Conservation (phyloP, 306 rosid genomes). For the Phaseolus lunatus region DNA sequence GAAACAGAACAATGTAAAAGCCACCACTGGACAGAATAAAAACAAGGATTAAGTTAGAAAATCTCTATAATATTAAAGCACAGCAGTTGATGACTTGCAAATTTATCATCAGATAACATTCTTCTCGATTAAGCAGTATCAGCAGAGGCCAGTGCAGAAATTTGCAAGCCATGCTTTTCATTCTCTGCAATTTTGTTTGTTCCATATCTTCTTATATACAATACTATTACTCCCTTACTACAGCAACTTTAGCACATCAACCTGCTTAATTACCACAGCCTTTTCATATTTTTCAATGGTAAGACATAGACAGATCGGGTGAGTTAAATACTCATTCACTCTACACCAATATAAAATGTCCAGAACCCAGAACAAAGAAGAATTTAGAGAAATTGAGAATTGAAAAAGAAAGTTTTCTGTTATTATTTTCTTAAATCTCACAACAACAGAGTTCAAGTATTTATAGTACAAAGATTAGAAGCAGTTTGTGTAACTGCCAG, state of each 20-base stretch:
- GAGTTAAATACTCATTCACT: background rate
- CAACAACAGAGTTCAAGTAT: no score
- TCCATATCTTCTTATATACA: background rate
- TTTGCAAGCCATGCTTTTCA: slow-evolving; percentile 30
- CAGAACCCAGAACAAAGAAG: no score
- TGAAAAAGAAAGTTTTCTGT: no score
- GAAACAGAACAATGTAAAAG: slow-evolving; percentile 14
- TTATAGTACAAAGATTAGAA: no score
- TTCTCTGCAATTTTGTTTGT: slow-evolving; percentile 4
- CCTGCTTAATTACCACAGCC: slow-evolving; percentile 12
- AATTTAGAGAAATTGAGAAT: no score
- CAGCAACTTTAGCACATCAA: slow-evolving; percentile 23
- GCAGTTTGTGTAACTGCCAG: no score
- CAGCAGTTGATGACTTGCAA: slow-evolving; percentile 10
- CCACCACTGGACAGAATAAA: background rate
- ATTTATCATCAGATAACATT: slow-evolving; percentile 33
- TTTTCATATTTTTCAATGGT: slow-evolving; percentile 12
- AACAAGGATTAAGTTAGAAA: slow-evolving; percentile 2
- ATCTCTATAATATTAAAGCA: background rate
- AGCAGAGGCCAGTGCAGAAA: slow-evolving; percentile 26
- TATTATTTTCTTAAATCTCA: no score
- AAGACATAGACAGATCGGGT: background rate
- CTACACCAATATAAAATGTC: background rate
- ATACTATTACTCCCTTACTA: background rate
- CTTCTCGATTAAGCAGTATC: slow-evolving; percentile 19